These are phyloP conservation scores for Neurospora terricola DNA, from an alignment of 495 filamentous ascomycete species.

Conservation along the genomic window DNA sequence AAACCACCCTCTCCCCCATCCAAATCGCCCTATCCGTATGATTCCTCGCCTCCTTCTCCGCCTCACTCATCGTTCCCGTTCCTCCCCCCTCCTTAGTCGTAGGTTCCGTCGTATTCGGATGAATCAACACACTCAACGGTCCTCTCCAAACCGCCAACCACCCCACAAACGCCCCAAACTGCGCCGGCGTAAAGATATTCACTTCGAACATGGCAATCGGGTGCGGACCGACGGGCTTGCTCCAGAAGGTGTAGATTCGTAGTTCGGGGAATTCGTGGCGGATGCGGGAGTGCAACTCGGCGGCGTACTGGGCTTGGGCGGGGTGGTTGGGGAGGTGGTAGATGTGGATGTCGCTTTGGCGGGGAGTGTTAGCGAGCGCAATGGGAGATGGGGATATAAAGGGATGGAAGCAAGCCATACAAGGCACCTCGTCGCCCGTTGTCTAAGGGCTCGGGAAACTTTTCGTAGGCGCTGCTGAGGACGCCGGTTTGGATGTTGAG, in stretches of 20 bases:
- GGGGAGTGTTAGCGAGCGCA: not conserved
- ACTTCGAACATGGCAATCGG: conserved; percentile 87
- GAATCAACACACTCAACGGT: conserved; percentile 67
- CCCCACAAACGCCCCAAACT: conserved; percentile 79
- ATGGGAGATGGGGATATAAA: too few species aligned
- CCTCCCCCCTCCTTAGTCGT: not conserved
- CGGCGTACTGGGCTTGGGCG: conserved; percentile 53
- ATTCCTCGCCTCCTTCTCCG: conserved; percentile 43
- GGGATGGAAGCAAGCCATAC: too few species aligned
- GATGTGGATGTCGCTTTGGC: conserved; percentile 61
- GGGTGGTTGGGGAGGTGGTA: conserved; percentile 63
- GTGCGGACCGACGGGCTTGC: conserved; percentile 72
- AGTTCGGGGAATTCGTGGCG: conserved; percentile 81
- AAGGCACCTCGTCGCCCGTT: conserved; percentile 51
- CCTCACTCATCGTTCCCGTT: conserved; percentile 11
- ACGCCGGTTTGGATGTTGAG: conserved; percentile 47
- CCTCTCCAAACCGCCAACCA: conserved; percentile 82
- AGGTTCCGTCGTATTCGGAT: conserved; percentile 60
- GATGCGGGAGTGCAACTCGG: conserved; percentile 67
- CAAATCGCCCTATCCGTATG: conserved; percentile 77
- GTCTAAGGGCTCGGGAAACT: conserved; percentile 53
- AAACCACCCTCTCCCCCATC: conserved; percentile 64
- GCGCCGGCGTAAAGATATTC: conserved; percentile 71
- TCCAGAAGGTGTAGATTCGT: conserved; percentile 69
- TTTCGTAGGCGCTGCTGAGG: conserved; percentile 53